Evolutionary conservation across 345 rosid species (phyloP).

Genomic region (Hevea brasiliensis): DNA sequence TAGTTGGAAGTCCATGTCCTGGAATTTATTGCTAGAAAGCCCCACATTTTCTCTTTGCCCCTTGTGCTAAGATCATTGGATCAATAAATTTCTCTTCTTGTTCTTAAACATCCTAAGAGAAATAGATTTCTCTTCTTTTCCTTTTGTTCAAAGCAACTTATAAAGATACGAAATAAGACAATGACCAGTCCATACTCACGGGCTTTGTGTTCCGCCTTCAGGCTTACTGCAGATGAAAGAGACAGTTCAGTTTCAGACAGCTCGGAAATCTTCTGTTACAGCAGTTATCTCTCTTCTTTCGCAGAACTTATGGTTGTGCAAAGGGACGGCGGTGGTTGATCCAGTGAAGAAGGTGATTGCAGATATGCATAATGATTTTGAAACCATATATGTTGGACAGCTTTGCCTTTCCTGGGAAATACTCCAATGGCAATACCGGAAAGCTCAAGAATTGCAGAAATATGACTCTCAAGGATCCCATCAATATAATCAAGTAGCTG

Average conservation of each 20-base stretch:
- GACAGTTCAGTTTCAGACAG: conserved; percentile 19
- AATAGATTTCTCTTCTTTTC: neutral
- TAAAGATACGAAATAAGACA: neutral
- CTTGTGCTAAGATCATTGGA: too few species aligned
- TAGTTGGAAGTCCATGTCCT: conserved; percentile 25
- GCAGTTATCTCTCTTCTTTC: conserved; percentile 30
- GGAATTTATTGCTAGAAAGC: conserved; percentile 2
- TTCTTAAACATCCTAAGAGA: neutral
- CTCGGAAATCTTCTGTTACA: conserved; percentile 20
- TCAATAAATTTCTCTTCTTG: too few species aligned
- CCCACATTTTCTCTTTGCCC: neutral
- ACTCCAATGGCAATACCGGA: conserved; percentile 29
- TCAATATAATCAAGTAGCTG: conserved; percentile 25
- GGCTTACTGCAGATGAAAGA: conserved; percentile 62
- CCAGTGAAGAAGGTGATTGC: conserved; percentile 41
- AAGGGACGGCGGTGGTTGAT: conserved; percentile 33
- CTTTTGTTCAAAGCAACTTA: neutral
- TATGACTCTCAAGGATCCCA: conserved; percentile 4
- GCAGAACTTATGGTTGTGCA: conserved; percentile 47
- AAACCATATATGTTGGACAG: conserved; percentile 21
- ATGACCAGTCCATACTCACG: neutral
- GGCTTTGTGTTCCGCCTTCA: conserved; percentile 16
- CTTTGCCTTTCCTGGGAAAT: conserved; percentile 32
- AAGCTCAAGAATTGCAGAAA: conserved; percentile 15
- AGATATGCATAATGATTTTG: conserved; percentile 37